Evolutionary conservation across 139 green algal species (phyloP), one percentile per base, ranked within the genome.

Genomic region (Picochlorum sp.): DNA sequence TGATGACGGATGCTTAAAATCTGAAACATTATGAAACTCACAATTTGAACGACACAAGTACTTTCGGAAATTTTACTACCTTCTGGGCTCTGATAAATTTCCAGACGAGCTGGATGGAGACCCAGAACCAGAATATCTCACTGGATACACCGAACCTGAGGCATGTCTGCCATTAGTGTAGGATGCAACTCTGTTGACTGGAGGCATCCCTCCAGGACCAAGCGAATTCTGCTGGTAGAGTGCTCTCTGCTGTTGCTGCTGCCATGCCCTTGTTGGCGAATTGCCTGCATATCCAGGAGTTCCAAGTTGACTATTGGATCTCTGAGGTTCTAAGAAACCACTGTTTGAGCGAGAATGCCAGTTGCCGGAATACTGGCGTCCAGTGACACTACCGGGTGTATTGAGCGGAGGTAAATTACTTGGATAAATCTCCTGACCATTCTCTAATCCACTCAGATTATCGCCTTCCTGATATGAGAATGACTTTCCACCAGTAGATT

Each of bases 171-270:
- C 23, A 28, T 59, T 26, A 8, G 51, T 18, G 23, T 59, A 59
- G 10, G 21, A 38, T 14, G n/a, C 13, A 18, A 59, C 51, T n/a
- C 51, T 26, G 11, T 28, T 59, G 11, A 34, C 21, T 30, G 21
- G 20, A 52, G 58, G 58, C 58, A 65, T 50, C 1, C 41, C 58
- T 65, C 51, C 51, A 34, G 58, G 58, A 16, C 58, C 58, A 0
- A 65, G 21, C 13, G 58, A 65, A 11, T 65, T 28, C 20, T 50
- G 20, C 23, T 65, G 58, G 23, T 65, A 65, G 13, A 65, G 23
- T 13, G 20, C 8, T 18, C 44, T 21, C 23, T 65, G 58, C 2
- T 54, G 47, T 54, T 54, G 47, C 47, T 54, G 47, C 47, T 26
- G 47, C 16, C 16, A 54, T 26, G 47, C 11, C 11, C 47, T 54